phyloP scores from a whole-genome alignment of 176 grass and related monocot species.

The Musa schizocarpa region DNA sequence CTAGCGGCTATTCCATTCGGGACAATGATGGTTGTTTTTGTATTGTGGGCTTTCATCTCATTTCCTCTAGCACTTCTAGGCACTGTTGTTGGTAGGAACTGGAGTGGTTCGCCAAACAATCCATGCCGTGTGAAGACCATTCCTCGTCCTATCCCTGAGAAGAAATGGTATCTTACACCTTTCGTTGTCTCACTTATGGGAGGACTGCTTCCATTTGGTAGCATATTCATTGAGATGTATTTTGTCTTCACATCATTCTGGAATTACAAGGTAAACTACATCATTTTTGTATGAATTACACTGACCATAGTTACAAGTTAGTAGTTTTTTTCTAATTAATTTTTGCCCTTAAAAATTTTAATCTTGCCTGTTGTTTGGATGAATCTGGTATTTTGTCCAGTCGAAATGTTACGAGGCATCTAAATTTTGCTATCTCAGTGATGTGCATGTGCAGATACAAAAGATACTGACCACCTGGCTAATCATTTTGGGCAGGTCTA shows the following conservation, averaged over 20 bases:
- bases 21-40: conserved; percentile 74
- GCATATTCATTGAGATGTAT: conserved; percentile 95
- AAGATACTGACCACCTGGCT: conserved; percentile 16
- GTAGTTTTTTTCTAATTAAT: neutral
- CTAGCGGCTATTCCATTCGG: conserved; percentile 85
- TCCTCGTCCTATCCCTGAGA: conserved; percentile 77
- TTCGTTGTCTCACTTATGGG: conserved; percentile 75
- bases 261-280: conserved; percentile 73
- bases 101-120: conserved; percentile 78
- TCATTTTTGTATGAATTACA: neutral
- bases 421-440: neutral
- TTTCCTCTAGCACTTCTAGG: conserved; percentile 76
- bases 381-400: too few relatives aligned
- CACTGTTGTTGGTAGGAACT: conserved; percentile 78
- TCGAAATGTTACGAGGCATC: neutral
- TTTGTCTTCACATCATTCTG: conserved; percentile 95
- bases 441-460: neutral
- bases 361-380: neutral
- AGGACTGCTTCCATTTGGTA: conserved; percentile 80
- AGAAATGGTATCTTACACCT: conserved; percentile 86
- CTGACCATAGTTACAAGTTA: neutral
- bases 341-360: too few relatives aligned
- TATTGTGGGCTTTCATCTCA: conserved; percentile 79
- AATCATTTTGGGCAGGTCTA: conserved; percentile 43
- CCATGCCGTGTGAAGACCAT: conserved; percentile 86